These are phyloP conservation scores for Euphorbia peplus DNA, from an alignment of 345 rosid species.

Conservation along the genomic window DNA sequence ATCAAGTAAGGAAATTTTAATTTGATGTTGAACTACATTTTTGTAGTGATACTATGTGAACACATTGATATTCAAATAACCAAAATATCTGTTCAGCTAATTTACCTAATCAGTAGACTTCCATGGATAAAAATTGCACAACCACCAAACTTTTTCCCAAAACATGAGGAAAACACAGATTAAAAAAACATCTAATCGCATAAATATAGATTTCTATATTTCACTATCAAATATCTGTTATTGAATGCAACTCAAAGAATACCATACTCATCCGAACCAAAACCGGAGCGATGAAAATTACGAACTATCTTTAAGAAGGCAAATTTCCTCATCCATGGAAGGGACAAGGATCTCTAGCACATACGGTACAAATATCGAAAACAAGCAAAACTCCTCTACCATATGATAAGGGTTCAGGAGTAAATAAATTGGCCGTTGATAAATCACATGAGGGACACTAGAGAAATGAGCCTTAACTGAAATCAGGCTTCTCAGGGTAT, in stretches of 20 bases:
- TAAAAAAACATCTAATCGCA: background rate
- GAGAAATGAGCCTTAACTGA: conserved; percentile 26
- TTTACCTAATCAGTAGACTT: no score
- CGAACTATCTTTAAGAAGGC: background rate
- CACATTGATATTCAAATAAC: no score
- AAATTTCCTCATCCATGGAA: background rate
- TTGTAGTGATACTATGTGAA: no score
- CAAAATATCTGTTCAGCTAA: no score
- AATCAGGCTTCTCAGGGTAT: conserved; percentile 60
- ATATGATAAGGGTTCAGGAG: conserved; percentile 19
- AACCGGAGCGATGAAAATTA: background rate
- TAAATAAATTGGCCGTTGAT: background rate
- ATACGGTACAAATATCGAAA: background rate
- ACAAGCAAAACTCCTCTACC: conserved; percentile 13
- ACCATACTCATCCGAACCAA: conserved; percentile 5
- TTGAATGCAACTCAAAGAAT: background rate
- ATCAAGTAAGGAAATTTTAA: no score
- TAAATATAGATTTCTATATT: background rate
- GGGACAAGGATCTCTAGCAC: background rate
- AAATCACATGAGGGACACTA: background rate
- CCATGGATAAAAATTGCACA: no score
- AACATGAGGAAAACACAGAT: no score
- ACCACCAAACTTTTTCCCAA: no score
- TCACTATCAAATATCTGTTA: background rate
- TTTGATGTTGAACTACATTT: no score